phyloP scores from a whole-genome alignment of 2,329 filamentous ascomycete species.

The Cladosporium sphaerospermum region DNA sequence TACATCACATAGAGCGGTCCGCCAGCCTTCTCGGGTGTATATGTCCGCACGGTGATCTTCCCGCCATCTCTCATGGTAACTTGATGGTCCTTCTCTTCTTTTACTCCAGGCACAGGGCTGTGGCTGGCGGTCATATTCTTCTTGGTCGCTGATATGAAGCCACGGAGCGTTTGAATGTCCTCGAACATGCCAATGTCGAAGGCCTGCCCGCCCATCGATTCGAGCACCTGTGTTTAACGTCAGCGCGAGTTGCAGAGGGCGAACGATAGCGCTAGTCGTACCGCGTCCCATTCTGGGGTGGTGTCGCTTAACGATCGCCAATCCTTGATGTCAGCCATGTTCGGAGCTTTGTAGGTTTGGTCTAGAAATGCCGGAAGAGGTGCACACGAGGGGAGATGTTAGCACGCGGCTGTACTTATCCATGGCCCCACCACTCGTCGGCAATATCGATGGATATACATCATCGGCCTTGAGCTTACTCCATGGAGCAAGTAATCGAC shows the following conservation, averaged over 20 bases:
- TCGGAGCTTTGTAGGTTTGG: not conserved
- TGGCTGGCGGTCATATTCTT: slow-evolving; percentile 12
- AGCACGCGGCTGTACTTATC: too few species aligned
- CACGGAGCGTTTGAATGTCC: slow-evolving; percentile 17
- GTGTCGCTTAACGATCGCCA: slow-evolving; percentile 22
- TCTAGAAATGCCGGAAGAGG: too few species aligned
- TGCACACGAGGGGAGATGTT: too few species aligned
- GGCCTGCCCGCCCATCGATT: slow-evolving; percentile 18
- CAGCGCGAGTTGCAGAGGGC: not conserved
- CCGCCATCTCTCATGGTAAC: slow-evolving; percentile 32
- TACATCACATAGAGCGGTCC: slow-evolving; percentile 33
- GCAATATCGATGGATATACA: too few species aligned
- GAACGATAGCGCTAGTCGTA: not conserved
- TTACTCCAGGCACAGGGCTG: slow-evolving; percentile 19
- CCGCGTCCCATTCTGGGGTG: slow-evolving; percentile 22
- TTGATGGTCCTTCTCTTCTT: slow-evolving; percentile 36
- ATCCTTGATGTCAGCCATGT: slow-evolving; percentile 24
- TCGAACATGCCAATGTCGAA: slow-evolving; percentile 24
- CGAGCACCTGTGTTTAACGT: slow-evolving; percentile 2
- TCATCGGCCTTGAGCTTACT: too few species aligned
- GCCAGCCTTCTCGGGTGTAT: slow-evolving; percentile 22
- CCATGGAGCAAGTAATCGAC: too few species aligned
- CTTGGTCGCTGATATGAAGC: slow-evolving; percentile 18
- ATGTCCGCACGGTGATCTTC: slow-evolving; percentile 27
- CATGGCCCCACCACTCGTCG: too few species aligned